phyloP scores from a whole-genome alignment of 805 yeast species.

The Schwanniomyces polymorphus region DNA sequence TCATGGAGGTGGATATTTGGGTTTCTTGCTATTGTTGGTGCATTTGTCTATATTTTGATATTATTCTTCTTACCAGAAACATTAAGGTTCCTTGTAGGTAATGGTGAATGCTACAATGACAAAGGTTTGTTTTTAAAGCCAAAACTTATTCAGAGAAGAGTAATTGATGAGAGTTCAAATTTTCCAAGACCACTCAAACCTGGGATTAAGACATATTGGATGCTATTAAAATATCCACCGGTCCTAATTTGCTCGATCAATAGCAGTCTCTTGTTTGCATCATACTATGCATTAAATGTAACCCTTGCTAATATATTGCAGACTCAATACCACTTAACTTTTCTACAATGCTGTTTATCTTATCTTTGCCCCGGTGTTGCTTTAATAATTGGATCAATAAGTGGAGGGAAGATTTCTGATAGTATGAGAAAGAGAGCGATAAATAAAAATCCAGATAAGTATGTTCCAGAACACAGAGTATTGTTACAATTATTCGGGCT shows the following conservation, averaged over 20 bases:
- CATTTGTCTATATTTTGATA: slow-evolving; percentile 19
- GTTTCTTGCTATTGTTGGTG: slow-evolving; percentile 27
- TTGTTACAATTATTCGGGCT: slow-evolving; percentile 46
- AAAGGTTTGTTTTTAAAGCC: slow-evolving; percentile 28
- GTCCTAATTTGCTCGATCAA: slow-evolving; percentile 46
- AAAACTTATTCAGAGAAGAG: slow-evolving; percentile 19
- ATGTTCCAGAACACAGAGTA: slow-evolving; percentile 49
- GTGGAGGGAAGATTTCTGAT: slow-evolving; percentile 52
- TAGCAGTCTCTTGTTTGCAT: slow-evolving; percentile 52
- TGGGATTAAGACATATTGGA: slow-evolving; percentile 33
- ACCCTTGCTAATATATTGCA: slow-evolving; percentile 45
- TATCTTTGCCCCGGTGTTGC: slow-evolving; percentile 56
- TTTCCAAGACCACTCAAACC: slow-evolving; percentile 51
- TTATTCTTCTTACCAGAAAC: slow-evolving; percentile 40
- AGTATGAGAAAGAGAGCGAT: slow-evolving; percentile 25
- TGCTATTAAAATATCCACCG: slow-evolving; percentile 40
- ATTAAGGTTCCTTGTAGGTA: slow-evolving; percentile 36
- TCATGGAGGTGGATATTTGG: slow-evolving; percentile 38
- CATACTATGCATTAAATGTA: slow-evolving; percentile 54
- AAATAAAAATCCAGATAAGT: slow-evolving; percentile 21
- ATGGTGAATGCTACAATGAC: slow-evolving; percentile 22
- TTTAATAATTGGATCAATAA: slow-evolving; percentile 47
- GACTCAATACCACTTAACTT: slow-evolving; percentile 33
- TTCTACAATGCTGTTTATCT: slow-evolving; percentile 40
- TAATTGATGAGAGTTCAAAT: slow-evolving; percentile 17